Conservation (phyloP, 2,329 filamentous ascomycete species). For the Talaromyces sp. region DNA sequence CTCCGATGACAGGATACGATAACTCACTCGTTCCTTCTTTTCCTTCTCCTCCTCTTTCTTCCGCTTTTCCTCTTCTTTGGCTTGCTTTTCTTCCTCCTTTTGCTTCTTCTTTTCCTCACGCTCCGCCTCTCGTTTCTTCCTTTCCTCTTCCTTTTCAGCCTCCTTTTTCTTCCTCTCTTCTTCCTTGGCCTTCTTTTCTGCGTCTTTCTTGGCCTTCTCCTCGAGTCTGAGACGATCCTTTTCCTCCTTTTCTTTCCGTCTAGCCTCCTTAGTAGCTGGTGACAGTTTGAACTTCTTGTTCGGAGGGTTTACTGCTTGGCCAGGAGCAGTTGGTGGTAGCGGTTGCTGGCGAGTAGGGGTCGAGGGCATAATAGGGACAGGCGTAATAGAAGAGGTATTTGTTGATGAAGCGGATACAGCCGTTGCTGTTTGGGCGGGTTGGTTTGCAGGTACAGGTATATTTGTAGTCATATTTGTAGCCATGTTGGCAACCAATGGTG, state of each 20-base stretch:
- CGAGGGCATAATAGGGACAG: neutral
- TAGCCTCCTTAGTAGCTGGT: slow-evolving; percentile 15
- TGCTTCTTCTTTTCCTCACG: slow-evolving; percentile 47
- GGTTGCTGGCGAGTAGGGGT: neutral
- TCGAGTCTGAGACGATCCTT: slow-evolving; percentile 35
- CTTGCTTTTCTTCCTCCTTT: slow-evolving; percentile 47
- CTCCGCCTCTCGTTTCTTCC: slow-evolving; percentile 45
- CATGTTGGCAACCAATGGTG: neutral
- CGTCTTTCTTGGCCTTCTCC: slow-evolving; percentile 36
- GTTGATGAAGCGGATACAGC: neutral
- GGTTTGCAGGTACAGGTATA: neutral
- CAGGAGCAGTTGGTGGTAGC: neutral
- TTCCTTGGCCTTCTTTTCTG: slow-evolving; percentile 33
- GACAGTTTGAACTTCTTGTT: slow-evolving; percentile 18
- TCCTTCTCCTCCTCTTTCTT: slow-evolving; percentile 50
- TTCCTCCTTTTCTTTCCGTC: slow-evolving; percentile 25
- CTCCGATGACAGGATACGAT: neutral
- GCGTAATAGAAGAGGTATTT: neutral
- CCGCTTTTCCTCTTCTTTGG: slow-evolving; percentile 46
- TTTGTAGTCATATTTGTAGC: neutral
- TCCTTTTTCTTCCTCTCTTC: slow-evolving; percentile 39
- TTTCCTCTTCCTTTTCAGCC: slow-evolving; percentile 42
- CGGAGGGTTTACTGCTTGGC: neutral
- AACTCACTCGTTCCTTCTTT: slow-evolving; percentile 50
- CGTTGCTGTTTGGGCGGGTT: neutral